Conservation (phyloP, 2,329 filamentous ascomycete species). For the Balansia obtecta region DNA sequence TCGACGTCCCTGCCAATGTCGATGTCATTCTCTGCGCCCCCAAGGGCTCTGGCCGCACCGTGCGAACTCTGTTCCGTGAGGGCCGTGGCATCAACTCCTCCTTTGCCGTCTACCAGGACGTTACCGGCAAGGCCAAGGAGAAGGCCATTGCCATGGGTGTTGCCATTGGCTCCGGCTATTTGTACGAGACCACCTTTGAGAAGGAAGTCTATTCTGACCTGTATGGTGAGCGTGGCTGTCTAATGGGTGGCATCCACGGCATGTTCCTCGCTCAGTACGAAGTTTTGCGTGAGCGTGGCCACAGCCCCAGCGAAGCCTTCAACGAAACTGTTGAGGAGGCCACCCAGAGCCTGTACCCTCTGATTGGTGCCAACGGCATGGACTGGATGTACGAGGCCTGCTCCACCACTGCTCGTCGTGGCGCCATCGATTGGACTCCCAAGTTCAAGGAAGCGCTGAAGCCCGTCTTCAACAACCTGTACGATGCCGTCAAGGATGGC, state of each 20-base stretch:
- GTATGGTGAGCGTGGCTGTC: conserved; percentile 98
- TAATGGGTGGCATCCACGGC: conserved; percentile 99
- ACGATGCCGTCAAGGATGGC: conserved; percentile 83
- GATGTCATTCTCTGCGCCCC: conserved; percentile 99
- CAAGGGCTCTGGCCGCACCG: conserved; percentile 97
- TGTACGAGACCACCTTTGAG: conserved; percentile 99
- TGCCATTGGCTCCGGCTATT: conserved; percentile 92
- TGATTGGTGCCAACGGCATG: conserved; percentile 97
- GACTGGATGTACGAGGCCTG: conserved; percentile 99
- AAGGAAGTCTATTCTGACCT: conserved; percentile 99
- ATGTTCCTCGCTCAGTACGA: conserved; percentile 99
- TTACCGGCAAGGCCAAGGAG: conserved; percentile 96
- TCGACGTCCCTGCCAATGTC: conserved; percentile 88
- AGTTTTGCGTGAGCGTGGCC: conserved; percentile 96
- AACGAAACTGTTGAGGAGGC: conserved; percentile 99
- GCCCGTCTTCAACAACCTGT: conserved; percentile 96
- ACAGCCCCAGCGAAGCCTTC: conserved; percentile 96
- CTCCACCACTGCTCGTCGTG: conserved; percentile 95
- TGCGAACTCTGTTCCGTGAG: conserved; percentile 97
- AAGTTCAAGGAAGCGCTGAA: conserved; percentile 97
- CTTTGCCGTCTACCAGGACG: conserved; percentile 95
- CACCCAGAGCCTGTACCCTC: conserved; percentile 92
- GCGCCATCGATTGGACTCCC: conserved; percentile 97
- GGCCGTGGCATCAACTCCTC: conserved; percentile 99
- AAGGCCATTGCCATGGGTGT: conserved; percentile 95